Percentiles rank a stretch among this genome's conserved stretches.
phyloP scores from a whole-genome alignment of 306 rosid species.

The Casuarina glauca region DNA sequence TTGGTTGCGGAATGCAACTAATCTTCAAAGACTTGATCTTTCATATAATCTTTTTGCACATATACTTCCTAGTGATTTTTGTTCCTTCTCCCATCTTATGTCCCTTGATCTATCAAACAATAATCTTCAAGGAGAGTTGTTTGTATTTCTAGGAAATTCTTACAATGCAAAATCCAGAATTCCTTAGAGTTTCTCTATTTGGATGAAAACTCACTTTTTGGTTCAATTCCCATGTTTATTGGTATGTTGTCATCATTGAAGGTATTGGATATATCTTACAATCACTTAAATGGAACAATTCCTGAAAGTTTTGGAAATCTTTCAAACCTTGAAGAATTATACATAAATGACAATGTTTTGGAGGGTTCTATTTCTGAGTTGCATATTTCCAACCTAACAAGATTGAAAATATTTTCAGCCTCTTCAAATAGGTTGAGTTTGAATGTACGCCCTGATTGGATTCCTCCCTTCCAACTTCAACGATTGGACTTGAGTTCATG shows the following conservation, averaged over 20 bases:
- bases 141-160: background rate
- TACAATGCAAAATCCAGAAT: background rate
- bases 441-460: background rate
- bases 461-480: background rate
- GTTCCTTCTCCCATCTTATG: too few species aligned
- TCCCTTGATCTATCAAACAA: conserved; percentile 11
- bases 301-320: conserved; percentile 18
- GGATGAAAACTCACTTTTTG: conserved; percentile 6
- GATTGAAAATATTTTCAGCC: background rate
- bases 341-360: conserved; percentile 5
- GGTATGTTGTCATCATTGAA: conserved; percentile 7
- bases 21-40: too few species aligned
- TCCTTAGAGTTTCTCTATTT: conserved; percentile 13
- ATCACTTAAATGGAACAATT: conserved; percentile 15
- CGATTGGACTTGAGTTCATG: background rate
- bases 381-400: conserved; percentile 17
- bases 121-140: background rate
- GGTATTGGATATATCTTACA: background rate
- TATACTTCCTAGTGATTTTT: too few species aligned
- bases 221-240: background rate
- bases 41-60: background rate
- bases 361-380: conserved; percentile 28
- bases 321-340: background rate
- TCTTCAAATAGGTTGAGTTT: conserved; percentile 2
- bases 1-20: too few species aligned